Evolutionary conservation across 805 yeast genomes (phyloP).

Genomic region (Hermanozyma aechmeae): DNA sequence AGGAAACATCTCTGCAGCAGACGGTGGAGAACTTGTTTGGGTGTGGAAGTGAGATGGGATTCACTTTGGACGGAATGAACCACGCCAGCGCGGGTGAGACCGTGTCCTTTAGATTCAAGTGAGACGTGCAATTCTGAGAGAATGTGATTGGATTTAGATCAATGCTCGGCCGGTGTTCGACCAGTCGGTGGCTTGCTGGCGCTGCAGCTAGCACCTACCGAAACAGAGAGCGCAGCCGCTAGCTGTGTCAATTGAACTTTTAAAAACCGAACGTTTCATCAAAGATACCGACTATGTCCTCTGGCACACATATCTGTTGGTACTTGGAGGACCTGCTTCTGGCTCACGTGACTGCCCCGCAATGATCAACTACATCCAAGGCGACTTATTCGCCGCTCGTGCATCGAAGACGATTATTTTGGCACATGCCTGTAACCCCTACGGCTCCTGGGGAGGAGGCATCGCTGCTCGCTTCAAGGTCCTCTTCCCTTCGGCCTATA

Average conservation of each 20-base stretch:
- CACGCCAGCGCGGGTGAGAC: conserved; percentile 10
- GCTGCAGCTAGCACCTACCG: too few relatives aligned
- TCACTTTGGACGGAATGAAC: conserved; percentile 6
- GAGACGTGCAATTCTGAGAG: too few relatives aligned
- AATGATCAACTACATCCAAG: conserved; percentile 41
- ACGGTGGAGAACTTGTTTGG: conserved; percentile 8
- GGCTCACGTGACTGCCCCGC: conserved; percentile 1
- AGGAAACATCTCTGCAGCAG: conserved; percentile 3
- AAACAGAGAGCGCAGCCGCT: too few relatives aligned
- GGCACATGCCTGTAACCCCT: conserved; percentile 75
- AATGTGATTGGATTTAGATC: too few relatives aligned
- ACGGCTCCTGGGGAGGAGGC: conserved; percentile 83
- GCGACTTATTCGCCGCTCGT: conserved; percentile 42
- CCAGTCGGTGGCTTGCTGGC: too few relatives aligned
- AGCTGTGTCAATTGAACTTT: too few relatives aligned
- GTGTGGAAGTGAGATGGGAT: conserved; percentile 10
- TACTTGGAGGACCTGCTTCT: too few relatives aligned
- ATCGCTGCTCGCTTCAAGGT: conserved; percentile 52
- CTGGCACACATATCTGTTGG: too few relatives aligned
- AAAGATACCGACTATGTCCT: too few relatives aligned
- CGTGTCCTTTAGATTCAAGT: conserved; percentile 2
- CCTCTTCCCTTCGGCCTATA: conserved; percentile 50
- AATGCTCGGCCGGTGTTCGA: too few relatives aligned
- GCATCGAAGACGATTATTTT: conserved; percentile 32
- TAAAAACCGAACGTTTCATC: too few relatives aligned